Conservation (phyloP, 2,329 filamentous ascomycete genomes). For the Endocalyx cinctus region DNA sequence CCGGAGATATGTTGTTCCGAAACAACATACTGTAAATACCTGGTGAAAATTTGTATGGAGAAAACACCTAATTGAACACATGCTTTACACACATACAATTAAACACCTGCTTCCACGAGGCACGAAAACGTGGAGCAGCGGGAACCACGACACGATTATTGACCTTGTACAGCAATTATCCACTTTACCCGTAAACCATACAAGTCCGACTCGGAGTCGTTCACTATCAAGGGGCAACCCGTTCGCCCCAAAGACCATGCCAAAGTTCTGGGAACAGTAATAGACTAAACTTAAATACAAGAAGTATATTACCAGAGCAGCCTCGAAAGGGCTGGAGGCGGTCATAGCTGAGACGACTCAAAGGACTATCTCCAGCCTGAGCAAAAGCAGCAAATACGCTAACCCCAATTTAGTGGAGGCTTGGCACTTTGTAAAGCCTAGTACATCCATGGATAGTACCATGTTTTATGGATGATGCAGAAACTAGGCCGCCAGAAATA, state of each 20-base stretch:
- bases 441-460: too few relatives aligned
- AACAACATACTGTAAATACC: too few relatives aligned
- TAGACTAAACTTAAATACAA: background rate
- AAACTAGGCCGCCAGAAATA: too few relatives aligned
- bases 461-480: too few relatives aligned
- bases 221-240: background rate
- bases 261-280: background rate
- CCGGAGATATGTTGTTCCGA: too few relatives aligned
- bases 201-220: background rate
- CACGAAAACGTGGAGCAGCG: conserved; percentile 29
- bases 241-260: background rate
- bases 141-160: conserved; percentile 17
- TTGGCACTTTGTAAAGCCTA: too few relatives aligned
- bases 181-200: background rate
- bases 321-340: background rate
- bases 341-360: background rate
- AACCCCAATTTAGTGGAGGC: too few relatives aligned
- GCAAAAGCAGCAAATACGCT: too few relatives aligned
- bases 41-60: too few relatives aligned
- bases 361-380: background rate
- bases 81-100: too few relatives aligned
- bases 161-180: conserved; percentile 17
- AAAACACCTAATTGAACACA: too few relatives aligned
- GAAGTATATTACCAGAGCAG: background rate
- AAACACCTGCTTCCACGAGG: conserved; percentile 29